Percentiles rank a stretch among this genome's conserved stretches.
Conservation (phyloP, 331 rosid genomes). For the Saraca asoca region DNA sequence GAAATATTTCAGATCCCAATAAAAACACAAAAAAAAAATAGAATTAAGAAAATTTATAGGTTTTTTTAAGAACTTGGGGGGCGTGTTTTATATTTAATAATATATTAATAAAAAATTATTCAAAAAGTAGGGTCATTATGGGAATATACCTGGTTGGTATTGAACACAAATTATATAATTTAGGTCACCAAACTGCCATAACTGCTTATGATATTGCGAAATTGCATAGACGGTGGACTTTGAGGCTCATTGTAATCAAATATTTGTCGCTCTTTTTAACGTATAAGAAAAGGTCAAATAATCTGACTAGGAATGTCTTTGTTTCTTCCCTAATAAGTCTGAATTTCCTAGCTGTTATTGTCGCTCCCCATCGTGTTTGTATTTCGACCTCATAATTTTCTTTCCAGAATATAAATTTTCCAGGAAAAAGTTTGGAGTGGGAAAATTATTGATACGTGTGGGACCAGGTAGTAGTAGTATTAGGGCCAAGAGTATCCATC, state of each 20-base stretch:
- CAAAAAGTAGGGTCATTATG: constrained; percentile 12
- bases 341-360: constrained; percentile 28
- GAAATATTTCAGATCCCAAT: constrained; percentile 31
- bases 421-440: not conserved
- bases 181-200: constrained; percentile 43
- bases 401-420: constrained; percentile 18
- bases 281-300: constrained; percentile 42
- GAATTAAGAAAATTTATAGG: no score
- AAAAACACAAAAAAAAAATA: not conserved
- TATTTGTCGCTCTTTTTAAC: constrained; percentile 36
- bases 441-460: no score
- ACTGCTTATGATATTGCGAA: constrained; percentile 37
- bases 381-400: not conserved
- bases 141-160: constrained; percentile 24
- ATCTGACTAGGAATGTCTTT: constrained; percentile 43
- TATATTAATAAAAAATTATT: no score
- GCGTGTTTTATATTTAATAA: no score
- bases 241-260: constrained; percentile 39
- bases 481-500: no score
- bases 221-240: constrained; percentile 49
- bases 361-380: not conserved
- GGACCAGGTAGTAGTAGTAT: no score
- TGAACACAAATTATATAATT: constrained; percentile 24
- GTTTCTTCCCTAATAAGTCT: constrained; percentile 36
- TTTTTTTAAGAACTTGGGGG: no score